Percentiles rank a stretch among this genome's conserved stretches.
Evolutionary conservation across 2,329 filamentous ascomycete genomes (phyloP).

Genomic region (Colletotrichum salicis): DNA sequence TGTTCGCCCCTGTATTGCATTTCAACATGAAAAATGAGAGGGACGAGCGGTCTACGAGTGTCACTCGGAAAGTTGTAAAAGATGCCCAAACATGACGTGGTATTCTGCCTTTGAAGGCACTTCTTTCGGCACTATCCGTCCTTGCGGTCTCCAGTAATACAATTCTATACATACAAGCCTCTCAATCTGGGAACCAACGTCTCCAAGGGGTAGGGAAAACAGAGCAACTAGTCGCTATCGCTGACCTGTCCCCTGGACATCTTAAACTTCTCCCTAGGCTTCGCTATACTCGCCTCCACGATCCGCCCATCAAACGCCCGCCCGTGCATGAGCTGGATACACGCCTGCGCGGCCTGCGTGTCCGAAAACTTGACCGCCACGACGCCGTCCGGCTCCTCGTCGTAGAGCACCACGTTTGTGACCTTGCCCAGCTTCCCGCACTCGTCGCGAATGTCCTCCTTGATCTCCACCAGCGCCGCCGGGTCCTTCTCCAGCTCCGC

Average conservation of each 20-base stretch:
- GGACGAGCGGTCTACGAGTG: too few species aligned
- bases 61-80: not conserved
- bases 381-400: slow-evolving; percentile 85
- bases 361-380: slow-evolving; percentile 85
- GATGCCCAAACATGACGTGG: not conserved
- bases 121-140: not conserved
- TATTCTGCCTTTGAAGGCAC: not conserved
- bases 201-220: not conserved
- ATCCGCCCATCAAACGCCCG: slow-evolving; percentile 79
- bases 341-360: slow-evolving; percentile 75
- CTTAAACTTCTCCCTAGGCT: slow-evolving; percentile 77
- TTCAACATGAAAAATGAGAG: not conserved
- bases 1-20: too few species aligned
- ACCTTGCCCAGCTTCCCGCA: slow-evolving; percentile 87
- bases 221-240: slow-evolving; percentile 47
- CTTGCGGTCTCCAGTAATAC: not conserved
- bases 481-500: slow-evolving; percentile 87
- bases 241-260: slow-evolving; percentile 69
- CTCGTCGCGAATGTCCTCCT: slow-evolving; percentile 92
- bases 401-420: slow-evolving; percentile 91
- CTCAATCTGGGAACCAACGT: slow-evolving; percentile 49
- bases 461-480: slow-evolving; percentile 86
- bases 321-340: slow-evolving; percentile 80
- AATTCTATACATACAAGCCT: slow-evolving; percentile 27
- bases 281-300: slow-evolving; percentile 77